phyloP scores from a whole-genome alignment of 805 yeast species.

The Candida sphagnicola region DNA sequence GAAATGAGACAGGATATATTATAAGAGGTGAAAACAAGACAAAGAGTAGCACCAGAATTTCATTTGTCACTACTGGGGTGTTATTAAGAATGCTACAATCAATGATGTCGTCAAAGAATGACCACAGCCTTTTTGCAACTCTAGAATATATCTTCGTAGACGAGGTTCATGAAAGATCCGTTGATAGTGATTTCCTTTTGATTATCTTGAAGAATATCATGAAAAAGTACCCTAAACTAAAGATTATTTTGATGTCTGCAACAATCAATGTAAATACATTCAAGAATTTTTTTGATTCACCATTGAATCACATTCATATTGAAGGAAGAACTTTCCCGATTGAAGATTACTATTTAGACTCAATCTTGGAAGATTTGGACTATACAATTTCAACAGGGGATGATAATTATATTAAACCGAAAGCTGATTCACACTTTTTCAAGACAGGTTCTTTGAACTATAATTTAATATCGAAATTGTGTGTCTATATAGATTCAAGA shows the following conservation, averaged over 20 bases:
- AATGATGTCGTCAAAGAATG: slow-evolving; percentile 24
- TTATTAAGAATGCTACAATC: slow-evolving; percentile 78
- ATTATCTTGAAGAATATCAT: slow-evolving; percentile 68
- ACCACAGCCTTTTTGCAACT: slow-evolving; percentile 42
- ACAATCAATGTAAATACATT: slow-evolving; percentile 76
- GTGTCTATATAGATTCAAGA: slow-evolving; percentile 47
- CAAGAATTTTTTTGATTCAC: slow-evolving; percentile 55
- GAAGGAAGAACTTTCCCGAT: slow-evolving; percentile 95
- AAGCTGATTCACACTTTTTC: slow-evolving; percentile 64
- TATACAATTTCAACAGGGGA: slow-evolving; percentile 47
- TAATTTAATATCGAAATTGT: slow-evolving; percentile 60
- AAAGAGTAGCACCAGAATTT: slow-evolving; percentile 56
- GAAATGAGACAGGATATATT: slow-evolving; percentile 81
- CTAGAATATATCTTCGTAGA: slow-evolving; percentile 77
- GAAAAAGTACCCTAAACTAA: slow-evolving; percentile 48
- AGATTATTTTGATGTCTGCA: slow-evolving; percentile 87
- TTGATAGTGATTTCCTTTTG: slow-evolving; percentile 82
- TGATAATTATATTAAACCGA: slow-evolving; percentile 46
- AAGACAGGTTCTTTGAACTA: slow-evolving; percentile 68
- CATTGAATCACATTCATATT: slow-evolving; percentile 67
- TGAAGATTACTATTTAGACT: slow-evolving; percentile 67
- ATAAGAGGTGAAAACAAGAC: slow-evolving; percentile 87
- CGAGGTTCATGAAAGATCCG: slow-evolving; percentile 95
- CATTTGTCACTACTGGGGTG: slow-evolving; percentile 92
- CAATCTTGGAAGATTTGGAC: slow-evolving; percentile 52